These are phyloP conservation scores for Dictyostelium firmibasis DNA, from an alignment of 78 protist genomes.

Conservation along the genomic window DNA sequence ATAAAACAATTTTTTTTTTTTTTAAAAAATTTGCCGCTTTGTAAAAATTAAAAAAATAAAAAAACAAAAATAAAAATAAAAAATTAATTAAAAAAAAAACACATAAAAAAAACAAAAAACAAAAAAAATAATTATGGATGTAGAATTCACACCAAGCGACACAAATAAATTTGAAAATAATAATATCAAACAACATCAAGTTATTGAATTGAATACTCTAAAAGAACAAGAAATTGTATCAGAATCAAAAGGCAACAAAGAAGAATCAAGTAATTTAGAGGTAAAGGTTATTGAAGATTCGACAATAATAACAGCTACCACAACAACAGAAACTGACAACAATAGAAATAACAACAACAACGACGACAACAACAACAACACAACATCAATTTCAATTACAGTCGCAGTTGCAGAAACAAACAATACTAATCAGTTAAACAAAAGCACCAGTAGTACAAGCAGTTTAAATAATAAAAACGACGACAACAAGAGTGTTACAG, in stretches of 20 bases:
- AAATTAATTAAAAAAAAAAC: neutral
- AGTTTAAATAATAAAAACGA: neutral
- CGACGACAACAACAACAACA: neutral
- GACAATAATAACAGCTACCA: too few species aligned
- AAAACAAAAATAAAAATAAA: neutral
- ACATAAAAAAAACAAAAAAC: neutral
- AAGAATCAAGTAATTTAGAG: too few species aligned
- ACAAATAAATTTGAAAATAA: neutral
- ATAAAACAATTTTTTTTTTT: neutral
- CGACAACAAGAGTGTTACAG: neutral
- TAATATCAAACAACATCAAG: neutral
- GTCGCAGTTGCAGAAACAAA: neutral
- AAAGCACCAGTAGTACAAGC: neutral
- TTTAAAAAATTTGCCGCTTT: neutral
- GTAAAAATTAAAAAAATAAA: neutral
- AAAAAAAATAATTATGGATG: slow-evolving; percentile 4
- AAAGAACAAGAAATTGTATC: neutral
- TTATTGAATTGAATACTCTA: neutral
- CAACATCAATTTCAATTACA: neutral
- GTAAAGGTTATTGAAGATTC: neutral
- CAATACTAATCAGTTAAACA: neutral
- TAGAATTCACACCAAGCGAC: neutral
- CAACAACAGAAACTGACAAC: neutral
- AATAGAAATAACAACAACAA: neutral
- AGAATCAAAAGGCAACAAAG: neutral